Evolutionary conservation across 805 yeast genomes (phyloP).

Genomic region (Ogataea philodendri): DNA sequence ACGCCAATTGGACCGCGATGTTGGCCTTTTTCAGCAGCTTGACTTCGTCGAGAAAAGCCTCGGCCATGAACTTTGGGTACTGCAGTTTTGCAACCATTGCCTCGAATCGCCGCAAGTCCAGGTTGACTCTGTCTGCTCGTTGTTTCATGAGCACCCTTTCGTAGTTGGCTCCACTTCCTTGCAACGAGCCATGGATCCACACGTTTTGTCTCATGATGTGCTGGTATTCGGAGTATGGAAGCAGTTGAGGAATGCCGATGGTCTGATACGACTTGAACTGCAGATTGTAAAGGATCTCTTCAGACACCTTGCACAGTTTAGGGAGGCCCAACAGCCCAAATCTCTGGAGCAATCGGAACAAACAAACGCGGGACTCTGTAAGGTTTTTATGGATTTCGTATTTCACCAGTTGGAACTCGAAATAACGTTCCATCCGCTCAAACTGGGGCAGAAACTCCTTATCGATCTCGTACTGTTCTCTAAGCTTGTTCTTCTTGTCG

Average conservation of each 20-base stretch:
- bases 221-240: conserved; percentile 43
- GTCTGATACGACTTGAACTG: conserved; percentile 79
- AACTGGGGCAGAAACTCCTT: conserved; percentile 16
- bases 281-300: conserved; percentile 45
- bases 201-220: conserved; percentile 15
- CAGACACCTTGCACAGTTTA: conserved; percentile 28
- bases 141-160: conserved; percentile 17
- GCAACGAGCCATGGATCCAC: conserved; percentile 15
- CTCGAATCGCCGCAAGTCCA: conserved; percentile 10
- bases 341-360: conserved; percentile 26
- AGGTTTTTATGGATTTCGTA: conserved; percentile 16
- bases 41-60: conserved; percentile 13
- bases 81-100: conserved; percentile 8
- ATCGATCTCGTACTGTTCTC: conserved; percentile 23
- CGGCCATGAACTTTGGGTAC: conserved; percentile 11
- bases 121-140: conserved; percentile 18
- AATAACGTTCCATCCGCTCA: conserved; percentile 13
- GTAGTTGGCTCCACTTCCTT: conserved; percentile 13
- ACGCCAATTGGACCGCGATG: conserved; percentile 28
- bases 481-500: conserved; percentile 26
- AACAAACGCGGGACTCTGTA: conserved; percentile 24
- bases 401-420: conserved; percentile 15
- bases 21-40: conserved; percentile 28
- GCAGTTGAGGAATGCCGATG: conserved; percentile 73
- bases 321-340: conserved; percentile 31